Evolutionary conservation across 306 rosid species (phyloP).

Genomic region (Chamaecrista fasciculata): DNA sequence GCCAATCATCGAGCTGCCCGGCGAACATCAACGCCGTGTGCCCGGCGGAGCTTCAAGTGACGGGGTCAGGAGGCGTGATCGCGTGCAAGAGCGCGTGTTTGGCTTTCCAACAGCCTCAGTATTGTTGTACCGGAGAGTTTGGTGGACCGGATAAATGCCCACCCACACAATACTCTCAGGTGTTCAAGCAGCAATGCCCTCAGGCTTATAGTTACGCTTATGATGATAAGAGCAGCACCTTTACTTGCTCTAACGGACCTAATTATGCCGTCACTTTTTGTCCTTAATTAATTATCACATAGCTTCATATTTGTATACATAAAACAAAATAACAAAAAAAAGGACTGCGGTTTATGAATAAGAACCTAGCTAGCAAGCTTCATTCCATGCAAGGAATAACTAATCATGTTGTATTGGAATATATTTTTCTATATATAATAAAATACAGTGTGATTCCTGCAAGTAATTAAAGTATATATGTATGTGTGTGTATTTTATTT

Average conservation of each 20-base stretch:
- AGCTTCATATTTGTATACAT: no score
- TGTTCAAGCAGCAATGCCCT: slow-evolving; percentile 56
- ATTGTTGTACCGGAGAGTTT: slow-evolving; percentile 50
- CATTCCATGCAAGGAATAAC: no score
- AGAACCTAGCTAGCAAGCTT: no score
- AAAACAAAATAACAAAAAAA: no score
- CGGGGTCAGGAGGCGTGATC: slow-evolving; percentile 40
- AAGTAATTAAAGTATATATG: no score
- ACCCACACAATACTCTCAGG: slow-evolving; percentile 40
- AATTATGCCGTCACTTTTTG: slow-evolving; percentile 58
- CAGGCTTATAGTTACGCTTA: slow-evolving; percentile 66
- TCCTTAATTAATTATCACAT: slow-evolving; percentile 41
- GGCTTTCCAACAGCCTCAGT: slow-evolving; percentile 40
- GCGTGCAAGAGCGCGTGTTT: slow-evolving; percentile 73
- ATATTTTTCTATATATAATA: no score
- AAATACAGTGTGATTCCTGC: no score
- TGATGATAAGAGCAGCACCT: slow-evolving; percentile 49
- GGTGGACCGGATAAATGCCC: slow-evolving; percentile 32
- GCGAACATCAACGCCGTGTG: slow-evolving; percentile 43
- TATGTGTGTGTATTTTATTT: no score
- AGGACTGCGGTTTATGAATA: no score
- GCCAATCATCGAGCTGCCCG: slow-evolving; percentile 35
- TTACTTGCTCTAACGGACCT: slow-evolving; percentile 48
- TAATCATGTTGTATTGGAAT: no score
- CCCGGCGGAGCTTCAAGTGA: slow-evolving; percentile 35